A percentile compares a stretch with the other conserved stretches of the same genome.
Evolutionary conservation across 495 filamentous ascomycete genomes (phyloP).

Genomic region (Rhypophila decipiens): DNA sequence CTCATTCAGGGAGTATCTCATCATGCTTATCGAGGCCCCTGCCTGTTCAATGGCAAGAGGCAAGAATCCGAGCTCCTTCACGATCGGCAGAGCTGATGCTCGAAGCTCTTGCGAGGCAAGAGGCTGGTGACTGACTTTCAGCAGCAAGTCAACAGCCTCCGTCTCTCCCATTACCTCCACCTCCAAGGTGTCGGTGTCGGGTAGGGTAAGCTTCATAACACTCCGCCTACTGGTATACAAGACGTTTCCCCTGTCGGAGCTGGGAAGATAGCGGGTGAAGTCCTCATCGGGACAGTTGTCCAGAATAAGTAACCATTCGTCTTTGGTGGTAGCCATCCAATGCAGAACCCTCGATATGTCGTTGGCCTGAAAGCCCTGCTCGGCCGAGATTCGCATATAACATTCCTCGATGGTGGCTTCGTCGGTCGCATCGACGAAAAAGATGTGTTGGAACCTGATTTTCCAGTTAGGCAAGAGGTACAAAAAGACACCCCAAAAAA

Average conservation of each 20-base stretch:
- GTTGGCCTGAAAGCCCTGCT: neutral
- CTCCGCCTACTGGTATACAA: conserved; percentile 14
- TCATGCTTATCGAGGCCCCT: conserved; percentile 8
- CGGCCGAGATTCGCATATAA: conserved; percentile 7
- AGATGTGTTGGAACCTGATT: conserved; percentile 13
- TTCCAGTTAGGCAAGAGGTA: too few species aligned
- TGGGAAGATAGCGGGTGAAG: neutral
- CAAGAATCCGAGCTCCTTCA: conserved; percentile 11
- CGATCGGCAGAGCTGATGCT: neutral
- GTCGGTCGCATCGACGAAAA: conserved; percentile 14
- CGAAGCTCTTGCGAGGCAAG: neutral
- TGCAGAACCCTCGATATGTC: neutral
- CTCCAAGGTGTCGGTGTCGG: neutral
- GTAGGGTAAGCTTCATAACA: neutral
- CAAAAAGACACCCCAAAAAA: neutral
- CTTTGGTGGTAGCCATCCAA: neutral
- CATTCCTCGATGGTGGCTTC: conserved; percentile 6
- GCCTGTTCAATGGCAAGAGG: conserved; percentile 19
- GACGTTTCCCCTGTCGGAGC: conserved; percentile 13
- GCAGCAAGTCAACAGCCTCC: conserved; percentile 13
- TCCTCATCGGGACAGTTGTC: conserved; percentile 7
- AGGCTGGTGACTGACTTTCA: conserved; percentile 3
- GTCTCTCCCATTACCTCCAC: conserved; percentile 4
- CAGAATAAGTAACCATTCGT: conserved; percentile 9
- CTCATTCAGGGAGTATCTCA: neutral